Evolutionary conservation across 2,329 filamentous ascomycete species (phyloP), one percentile per base, ranked within the genome.

Genomic region (Hypomyces perniciosus): DNA sequence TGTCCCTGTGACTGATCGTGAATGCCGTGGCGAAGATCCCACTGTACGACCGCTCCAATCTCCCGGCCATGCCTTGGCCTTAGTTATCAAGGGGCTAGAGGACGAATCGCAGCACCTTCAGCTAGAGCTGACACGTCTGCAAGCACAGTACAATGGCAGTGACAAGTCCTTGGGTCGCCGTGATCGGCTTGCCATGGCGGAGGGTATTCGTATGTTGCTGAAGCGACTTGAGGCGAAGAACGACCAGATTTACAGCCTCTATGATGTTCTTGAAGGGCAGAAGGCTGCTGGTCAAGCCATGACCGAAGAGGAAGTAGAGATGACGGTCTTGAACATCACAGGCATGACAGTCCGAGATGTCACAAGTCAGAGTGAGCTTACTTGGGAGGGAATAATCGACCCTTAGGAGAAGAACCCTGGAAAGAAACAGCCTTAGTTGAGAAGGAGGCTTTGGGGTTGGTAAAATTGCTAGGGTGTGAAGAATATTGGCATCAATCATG

Each of bases 241-340:
- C 28, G 85, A 88, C 54, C 86, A 91, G 66, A 84, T 95, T 39
- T 95, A 95, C 68, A 79, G 81, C 39, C 74, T 95, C 10, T 88
- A 91, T 59, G 90, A 95, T 65, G 88, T 93, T 1, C 74, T 93
- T 1, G 88, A 92, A 67, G 88, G 85, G 5, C 87, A 91, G 65
- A 88, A 86, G 70, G 74, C 75, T 33, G 76, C 77, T 3, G 82
- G 82, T 0, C 78, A 81, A 61, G 74, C 78, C 56, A 84, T 86
- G 76, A 79, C 73, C 1, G 76, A 80, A 57, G 77, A 81, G 20
- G 78, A 83, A 59, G 72, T 85, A 40, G 83, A 86, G 59, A 73
- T 83, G 59, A 88, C 84, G 1, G 74, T 88, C 9, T 67, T 75
- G 47, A 80, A 74, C 61, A 78, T 80, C 31, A 73, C 72, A 7